phyloP scores from a whole-genome alignment of 805 yeast genomes.

The Phaffomyces thermotolerans region DNA sequence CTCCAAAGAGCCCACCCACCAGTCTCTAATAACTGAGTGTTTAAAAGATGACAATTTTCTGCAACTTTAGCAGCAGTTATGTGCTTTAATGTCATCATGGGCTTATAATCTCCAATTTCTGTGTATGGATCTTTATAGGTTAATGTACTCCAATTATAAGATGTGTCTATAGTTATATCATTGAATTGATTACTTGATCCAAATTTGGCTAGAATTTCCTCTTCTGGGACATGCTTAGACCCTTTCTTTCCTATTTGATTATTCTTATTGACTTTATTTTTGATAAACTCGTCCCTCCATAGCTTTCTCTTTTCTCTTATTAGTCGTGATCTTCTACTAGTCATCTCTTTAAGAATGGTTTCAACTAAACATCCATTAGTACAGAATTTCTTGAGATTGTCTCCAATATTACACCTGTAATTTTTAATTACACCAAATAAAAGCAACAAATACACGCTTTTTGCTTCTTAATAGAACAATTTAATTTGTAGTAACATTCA shows the following conservation, averaged over 20 bases:
- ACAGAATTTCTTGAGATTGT: too few species aligned
- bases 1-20: slow-evolving; percentile 25
- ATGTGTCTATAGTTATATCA: slow-evolving; percentile 12
- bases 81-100: slow-evolving; percentile 17
- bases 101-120: background rate
- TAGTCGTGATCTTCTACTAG: background rate
- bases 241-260: background rate
- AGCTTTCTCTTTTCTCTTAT: background rate
- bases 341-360: background rate
- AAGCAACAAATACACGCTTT: too few species aligned
- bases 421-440: too few species aligned
- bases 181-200: slow-evolving; percentile 15
- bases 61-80: slow-evolving; percentile 24
- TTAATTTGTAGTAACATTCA: too few species aligned
- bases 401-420: too few species aligned
- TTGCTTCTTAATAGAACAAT: too few species aligned
- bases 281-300: background rate
- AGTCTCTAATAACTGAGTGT: slow-evolving; percentile 15
- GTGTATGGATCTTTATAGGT: background rate
- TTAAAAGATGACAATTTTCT: slow-evolving; percentile 16
- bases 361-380: too few species aligned
- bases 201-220: slow-evolving; percentile 11
- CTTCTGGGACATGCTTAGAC: slow-evolving; percentile 4
- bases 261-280: background rate
- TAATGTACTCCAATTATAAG: slow-evolving; percentile 15